phyloP scores from a whole-genome alignment of 1,139 yeast species.

The Yamadazyma spencermartinsiae region DNA sequence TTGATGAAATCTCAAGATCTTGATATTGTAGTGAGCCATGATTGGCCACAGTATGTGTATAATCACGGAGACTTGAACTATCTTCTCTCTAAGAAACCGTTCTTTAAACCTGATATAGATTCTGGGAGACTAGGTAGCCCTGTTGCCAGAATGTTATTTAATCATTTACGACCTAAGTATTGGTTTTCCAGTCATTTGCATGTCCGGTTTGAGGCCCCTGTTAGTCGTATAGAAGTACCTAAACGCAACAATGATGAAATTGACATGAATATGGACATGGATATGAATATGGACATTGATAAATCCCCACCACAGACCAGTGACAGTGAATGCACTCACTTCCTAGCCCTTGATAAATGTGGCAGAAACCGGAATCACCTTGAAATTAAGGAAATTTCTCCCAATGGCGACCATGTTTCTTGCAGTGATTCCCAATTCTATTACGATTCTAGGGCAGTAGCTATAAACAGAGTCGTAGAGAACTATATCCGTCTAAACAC shows the following conservation, averaged over 20 bases:
- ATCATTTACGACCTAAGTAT: constrained; percentile 56
- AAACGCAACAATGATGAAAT: constrained; percentile 24
- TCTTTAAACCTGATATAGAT: constrained; percentile 63
- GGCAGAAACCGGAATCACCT: constrained; percentile 16
- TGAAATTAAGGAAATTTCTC: constrained; percentile 9
- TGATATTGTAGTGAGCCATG: constrained; percentile 75
- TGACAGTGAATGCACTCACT: constrained; percentile 43
- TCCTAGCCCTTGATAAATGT: constrained; percentile 86
- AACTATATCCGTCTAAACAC: constrained; percentile 15
- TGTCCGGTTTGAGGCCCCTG: constrained; percentile 63
- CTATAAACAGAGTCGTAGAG: constrained; percentile 48
- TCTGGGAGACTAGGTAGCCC: constrained; percentile 73
- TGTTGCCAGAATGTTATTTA: constrained; percentile 57
- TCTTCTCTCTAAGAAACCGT: constrained; percentile 62
- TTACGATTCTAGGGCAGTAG: constrained; percentile 49
- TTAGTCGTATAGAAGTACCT: constrained; percentile 17
- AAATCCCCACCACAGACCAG: not conserved
- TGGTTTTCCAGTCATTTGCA: constrained; percentile 96
- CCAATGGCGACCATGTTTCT: constrained; percentile 13
- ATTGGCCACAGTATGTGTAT: constrained; percentile 90
- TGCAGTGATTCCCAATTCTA: constrained; percentile 20
- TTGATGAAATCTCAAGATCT: constrained; percentile 21
- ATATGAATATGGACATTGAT: constrained; percentile 19
- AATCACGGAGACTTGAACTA: constrained; percentile 55
- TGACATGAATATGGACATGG: constrained; percentile 23